A percentile compares a stretch with the other conserved stretches of the same genome.
Conservation (phyloP, 768 basidiomycete species). For the Dioszegia aurantiaca region DNA sequence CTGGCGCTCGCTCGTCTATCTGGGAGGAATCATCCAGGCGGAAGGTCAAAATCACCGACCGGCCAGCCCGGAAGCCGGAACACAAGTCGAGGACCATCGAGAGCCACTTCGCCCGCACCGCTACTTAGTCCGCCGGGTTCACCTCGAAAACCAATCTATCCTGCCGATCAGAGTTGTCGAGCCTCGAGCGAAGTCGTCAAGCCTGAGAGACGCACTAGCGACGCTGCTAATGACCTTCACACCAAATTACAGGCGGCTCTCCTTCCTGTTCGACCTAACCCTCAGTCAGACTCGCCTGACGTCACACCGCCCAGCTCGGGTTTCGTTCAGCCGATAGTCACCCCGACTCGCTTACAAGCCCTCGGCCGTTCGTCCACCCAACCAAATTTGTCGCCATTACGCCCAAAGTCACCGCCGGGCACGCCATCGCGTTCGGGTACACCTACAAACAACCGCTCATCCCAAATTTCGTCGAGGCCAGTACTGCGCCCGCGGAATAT, state of each 20-base stretch:
- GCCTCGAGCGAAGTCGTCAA: conserved; percentile 12
- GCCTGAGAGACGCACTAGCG: not conserved
- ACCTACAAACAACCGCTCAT: not conserved
- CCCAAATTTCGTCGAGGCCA: conserved; percentile 11
- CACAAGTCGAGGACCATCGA: conserved; percentile 5
- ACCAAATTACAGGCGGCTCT: conserved; percentile 17
- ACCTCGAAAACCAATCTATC: not conserved
- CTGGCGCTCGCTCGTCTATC: conserved; percentile 65
- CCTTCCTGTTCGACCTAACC: not conserved
- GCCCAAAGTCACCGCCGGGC: conserved; percentile 16
- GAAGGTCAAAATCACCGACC: conserved; percentile 4
- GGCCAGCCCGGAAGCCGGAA: conserved; percentile 3
- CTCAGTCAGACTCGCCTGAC: conserved; percentile 16
- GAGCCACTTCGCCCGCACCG: conserved; percentile 19
- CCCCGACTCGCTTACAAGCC: not conserved
- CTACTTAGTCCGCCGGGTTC: not conserved
- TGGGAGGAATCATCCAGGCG: conserved; percentile 57
- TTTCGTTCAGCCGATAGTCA: conserved; percentile 7
- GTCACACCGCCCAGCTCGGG: conserved; percentile 17
- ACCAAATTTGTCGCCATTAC: conserved; percentile 12
- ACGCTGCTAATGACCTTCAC: conserved; percentile 21
- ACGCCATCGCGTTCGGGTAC: conserved; percentile 12
- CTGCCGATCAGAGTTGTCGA: not conserved
- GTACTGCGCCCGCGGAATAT: conserved; percentile 23
- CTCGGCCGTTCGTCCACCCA: conserved; percentile 18